phyloP scores from a whole-genome alignment of 2,329 filamentous ascomycete genomes.

The Penicillium expansum region DNA sequence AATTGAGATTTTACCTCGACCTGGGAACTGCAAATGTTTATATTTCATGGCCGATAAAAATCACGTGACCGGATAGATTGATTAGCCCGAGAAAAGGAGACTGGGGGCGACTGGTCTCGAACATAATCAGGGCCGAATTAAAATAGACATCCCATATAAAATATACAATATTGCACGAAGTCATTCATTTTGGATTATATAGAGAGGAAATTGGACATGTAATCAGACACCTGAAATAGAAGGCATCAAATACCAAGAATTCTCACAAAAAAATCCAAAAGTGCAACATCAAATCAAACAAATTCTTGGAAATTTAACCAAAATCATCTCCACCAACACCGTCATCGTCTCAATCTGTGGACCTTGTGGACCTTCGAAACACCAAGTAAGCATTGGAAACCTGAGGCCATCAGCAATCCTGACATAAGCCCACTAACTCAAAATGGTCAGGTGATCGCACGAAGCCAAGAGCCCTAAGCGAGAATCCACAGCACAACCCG shows the following conservation, averaged over 20 bases:
- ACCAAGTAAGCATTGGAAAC: slow-evolving; percentile 8
- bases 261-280: background rate
- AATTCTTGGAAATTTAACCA: background rate
- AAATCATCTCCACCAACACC: background rate
- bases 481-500: slow-evolving; percentile 38
- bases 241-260: background rate
- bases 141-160: background rate
- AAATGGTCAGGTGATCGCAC: slow-evolving; percentile 30
- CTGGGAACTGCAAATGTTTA: background rate
- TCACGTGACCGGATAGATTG: slow-evolving; percentile 10
- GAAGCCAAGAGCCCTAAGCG: slow-evolving; percentile 39
- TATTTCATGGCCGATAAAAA: background rate
- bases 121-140: background rate
- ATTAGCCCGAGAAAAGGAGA: slow-evolving; percentile 2
- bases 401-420: background rate
- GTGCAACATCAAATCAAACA: background rate
- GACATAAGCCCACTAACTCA: slow-evolving; percentile 10
- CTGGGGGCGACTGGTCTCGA: background rate
- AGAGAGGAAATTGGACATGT: background rate
- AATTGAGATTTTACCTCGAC: background rate
- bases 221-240: background rate
- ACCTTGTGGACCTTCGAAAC: slow-evolving; percentile 3
- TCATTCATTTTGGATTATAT: background rate
- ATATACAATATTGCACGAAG: background rate
- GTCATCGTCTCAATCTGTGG: slow-evolving; percentile 5